Evolutionary conservation across 1,284 basidiomycete genomes (phyloP), one percentile per base, ranked within the genome.

Genomic region (Cerioporus squamosus): DNA sequence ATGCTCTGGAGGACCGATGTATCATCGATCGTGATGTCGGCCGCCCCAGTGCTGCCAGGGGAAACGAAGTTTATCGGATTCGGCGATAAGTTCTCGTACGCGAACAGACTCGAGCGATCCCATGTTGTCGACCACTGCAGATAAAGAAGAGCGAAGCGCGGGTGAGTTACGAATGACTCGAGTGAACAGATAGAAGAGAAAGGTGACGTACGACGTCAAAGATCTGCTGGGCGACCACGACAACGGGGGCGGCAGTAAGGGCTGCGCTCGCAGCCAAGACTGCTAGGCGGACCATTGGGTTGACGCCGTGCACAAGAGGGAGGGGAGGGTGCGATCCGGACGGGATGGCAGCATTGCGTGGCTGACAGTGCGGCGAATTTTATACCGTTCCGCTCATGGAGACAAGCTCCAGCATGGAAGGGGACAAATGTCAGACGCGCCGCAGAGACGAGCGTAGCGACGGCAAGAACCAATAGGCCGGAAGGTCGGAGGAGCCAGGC

Each of bases 21-120:
- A 63, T 81, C 80, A 38, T 77, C 64, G 5, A 83, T 64, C 49
- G 74, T 73, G 44, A 83, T 83, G 61, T 81, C 76, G 2, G 78
- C 81, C 46, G 70, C 68, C 6, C 76, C 80, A 23, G 74, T 74
- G 15, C 74, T 47, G 12, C 78, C 77, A 4, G 77, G 77, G 15
- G 76, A 68, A 14, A 63, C 68, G 50, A 78, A 80, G 63, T 75
- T 73, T 62, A 80, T 74, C 22, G 74, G 67, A 38, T 64, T 68
- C 8, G 68, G 65, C 22, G 58, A 61, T 5, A 74, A 60, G 61
- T 71, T 70, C 20, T 62, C 67, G 55, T 73, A 73, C 8, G 74
- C 74, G 65, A 77, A 74, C 24, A 75, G 66, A 43, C 69, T 64
- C 4, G 67, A 57, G 15, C 72, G 64, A 49, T 77, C 74, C 77